Evolutionary conservation across 2,329 filamentous ascomycete species (phyloP), one percentile per base, ranked within the genome.

Genomic region (Claviceps sp.): DNA sequence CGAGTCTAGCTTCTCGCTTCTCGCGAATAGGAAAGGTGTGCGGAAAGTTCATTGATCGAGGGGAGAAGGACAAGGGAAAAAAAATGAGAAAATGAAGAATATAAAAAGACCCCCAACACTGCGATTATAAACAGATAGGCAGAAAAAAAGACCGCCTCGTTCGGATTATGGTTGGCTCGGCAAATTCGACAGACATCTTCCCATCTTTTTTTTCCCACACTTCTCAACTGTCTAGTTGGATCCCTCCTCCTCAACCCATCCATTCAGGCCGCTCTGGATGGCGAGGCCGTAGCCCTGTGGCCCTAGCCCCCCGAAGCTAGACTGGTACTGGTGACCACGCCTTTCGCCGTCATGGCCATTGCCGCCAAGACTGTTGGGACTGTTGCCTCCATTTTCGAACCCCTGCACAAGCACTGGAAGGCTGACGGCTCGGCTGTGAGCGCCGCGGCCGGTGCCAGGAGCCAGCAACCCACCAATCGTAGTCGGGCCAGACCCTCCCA

Each of bases 361-460:
- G 16, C 73, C 73, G 17, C 71, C 69, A 19, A 72, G 63, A 57
- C 73, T 73, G 60, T 70, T 72, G 42, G 73, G 72, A 65, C 73
- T 76, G 56, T 70, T 74, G 52, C 73, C 73, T 44, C 77, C 76
- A 50, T 82, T 82, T 65, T 82, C 78, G 51, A 81, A 80, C 16
- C 77, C 78, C 17, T 80, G 79, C 0, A 79, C 81, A 51, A 85
- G 75, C 5, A 78, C 81, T 1, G 93, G 93, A 62, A 98, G 73
- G 65, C 89, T 95, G 54, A 96, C 89, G 38, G 93, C 89, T 40
- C 93, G 84, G 62, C 81, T 91, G 67, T 84, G 81, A 56, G 79
- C 78, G 37, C 76, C 72, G 38, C 81, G 75, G 14, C 70, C 65
- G 51, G 80, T 83, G 50, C 80, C 81, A 2, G 87, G 87, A 2